phyloP scores from a whole-genome alignment of 148 eudicot species.

The Bassia scoparia region DNA sequence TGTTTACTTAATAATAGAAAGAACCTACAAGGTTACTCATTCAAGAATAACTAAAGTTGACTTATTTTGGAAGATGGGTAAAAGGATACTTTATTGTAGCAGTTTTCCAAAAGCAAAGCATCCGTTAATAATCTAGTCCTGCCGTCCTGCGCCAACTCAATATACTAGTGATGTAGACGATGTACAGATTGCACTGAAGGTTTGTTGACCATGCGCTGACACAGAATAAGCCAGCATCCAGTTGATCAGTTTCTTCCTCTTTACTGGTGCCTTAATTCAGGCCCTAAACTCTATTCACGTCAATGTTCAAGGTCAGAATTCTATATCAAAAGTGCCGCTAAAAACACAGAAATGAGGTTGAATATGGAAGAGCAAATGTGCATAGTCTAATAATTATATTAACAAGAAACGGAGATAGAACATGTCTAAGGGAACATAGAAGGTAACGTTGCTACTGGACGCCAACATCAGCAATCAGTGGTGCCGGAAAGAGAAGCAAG shows the following conservation, averaged over 20 bases:
- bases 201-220: background rate
- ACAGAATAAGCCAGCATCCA: background rate
- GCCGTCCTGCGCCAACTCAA: background rate
- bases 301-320: background rate
- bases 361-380: background rate
- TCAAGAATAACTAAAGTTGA: too few relatives aligned
- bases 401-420: background rate
- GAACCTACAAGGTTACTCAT: too few relatives aligned
- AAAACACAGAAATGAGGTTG: too few relatives aligned
- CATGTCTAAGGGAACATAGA: background rate
- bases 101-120: too few relatives aligned
- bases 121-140: background rate
- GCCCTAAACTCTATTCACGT: too few relatives aligned
- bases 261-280: background rate
- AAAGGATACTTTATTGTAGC: too few relatives aligned
- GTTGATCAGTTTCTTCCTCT: background rate
- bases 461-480: conserved; percentile 93
- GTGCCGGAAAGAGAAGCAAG: conserved; percentile 95
- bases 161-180: too few relatives aligned
- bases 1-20: too few relatives aligned
- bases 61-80: too few relatives aligned
- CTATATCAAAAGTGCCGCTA: background rate
- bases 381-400: background rate
- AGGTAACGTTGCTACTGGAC: conserved; percentile 59
- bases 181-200: too few relatives aligned